phyloP scores from a whole-genome alignment of 192 early-diverging fungal species.

The Coemansia erecta region DNA sequence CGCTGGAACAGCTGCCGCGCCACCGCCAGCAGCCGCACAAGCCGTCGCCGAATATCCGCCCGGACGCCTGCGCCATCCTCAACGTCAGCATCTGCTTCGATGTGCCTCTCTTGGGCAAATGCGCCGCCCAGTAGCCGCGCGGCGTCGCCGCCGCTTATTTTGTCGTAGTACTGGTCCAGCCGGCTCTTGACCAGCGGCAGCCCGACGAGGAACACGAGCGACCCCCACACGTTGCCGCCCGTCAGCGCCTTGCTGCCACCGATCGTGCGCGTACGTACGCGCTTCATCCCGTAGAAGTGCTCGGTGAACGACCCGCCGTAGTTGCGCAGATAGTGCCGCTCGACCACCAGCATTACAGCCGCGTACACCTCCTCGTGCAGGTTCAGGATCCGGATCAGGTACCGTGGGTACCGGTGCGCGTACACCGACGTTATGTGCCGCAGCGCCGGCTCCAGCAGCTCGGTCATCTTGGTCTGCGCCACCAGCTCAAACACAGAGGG shows the following conservation, averaged over 20 bases:
- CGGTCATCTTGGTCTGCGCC: slow-evolving; percentile 78
- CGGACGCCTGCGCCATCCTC: too few species aligned
- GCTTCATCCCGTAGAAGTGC: slow-evolving; percentile 87
- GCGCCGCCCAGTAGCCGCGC: slow-evolving; percentile 65
- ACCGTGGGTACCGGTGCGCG: slow-evolving; percentile 89
- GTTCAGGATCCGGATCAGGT: slow-evolving; percentile 72
- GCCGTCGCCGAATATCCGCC: too few species aligned
- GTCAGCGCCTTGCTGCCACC: slow-evolving; percentile 46
- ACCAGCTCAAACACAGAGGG: slow-evolving; percentile 92
- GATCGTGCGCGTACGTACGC: slow-evolving; percentile 57
- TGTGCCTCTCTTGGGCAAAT: slow-evolving; percentile 18
- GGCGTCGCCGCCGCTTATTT: slow-evolving; percentile 54
- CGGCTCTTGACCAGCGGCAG: slow-evolving; percentile 75
- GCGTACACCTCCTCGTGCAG: slow-evolving; percentile 83
- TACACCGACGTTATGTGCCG: slow-evolving; percentile 82
- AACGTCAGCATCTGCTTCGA: too few species aligned
- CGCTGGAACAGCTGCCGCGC: slow-evolving; percentile 58
- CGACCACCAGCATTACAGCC: slow-evolving; percentile 72
- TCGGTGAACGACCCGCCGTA: slow-evolving; percentile 83
- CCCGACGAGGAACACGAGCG: slow-evolving; percentile 65
- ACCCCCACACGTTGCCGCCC: slow-evolving; percentile 57
- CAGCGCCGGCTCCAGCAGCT: slow-evolving; percentile 83
- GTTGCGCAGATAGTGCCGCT: slow-evolving; percentile 79
- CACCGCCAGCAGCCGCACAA: not conserved
- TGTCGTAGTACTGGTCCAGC: slow-evolving; percentile 72